Evolutionary conservation across 139 green algal genomes (phyloP), one percentile per base, ranked within the genome.

Genomic region (Yamagishiella unicocca): DNA sequence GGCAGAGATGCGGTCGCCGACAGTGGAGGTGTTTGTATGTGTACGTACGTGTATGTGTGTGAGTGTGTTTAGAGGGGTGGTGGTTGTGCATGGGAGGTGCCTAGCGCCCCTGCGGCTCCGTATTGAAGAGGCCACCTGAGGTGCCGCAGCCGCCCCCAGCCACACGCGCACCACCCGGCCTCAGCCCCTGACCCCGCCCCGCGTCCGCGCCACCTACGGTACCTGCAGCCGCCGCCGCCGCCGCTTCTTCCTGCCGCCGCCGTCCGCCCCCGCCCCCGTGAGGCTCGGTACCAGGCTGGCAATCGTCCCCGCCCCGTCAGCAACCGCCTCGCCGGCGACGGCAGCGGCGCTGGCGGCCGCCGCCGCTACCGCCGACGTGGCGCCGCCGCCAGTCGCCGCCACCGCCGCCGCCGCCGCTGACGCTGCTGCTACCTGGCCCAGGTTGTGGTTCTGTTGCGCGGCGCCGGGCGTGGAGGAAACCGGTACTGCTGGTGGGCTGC

Each of bases 231-330:
- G 17, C 78, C 61, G 27, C 78, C 42, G 2, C 61, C 78, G 25
- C 8, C 33, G 37, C 27, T 40, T 17, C 37, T 5, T 25, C 7
- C 40, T 27, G 17, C 29, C 40, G 45, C 74, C 74, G 10, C 31
- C 74, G 50, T 0, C 74, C 74, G n/a, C 50, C 50, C 8, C 74
- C 10, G 7, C 45, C 40, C 3, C 78, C 38, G 29, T 14, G 33
- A 74, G 31, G n/a, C 37, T 55, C 25, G 42, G 29, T 40, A 85
- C 78, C 37, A 74, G 27, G 40, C 58, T 62, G 31, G 78, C 78
- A 6, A 85, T 72, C 40, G 78, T 61, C 9, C 22, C 78, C 55
- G 78, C 78, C 22, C 78, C 78, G 14, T 38, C 78, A 38, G 43
- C 58, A 40, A 85, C 78, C 58, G 78, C 78, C 27, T 75, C 78